Percentiles rank a stretch among this genome's conserved stretches.
Conservation (phyloP, 2,329 filamentous ascomycete genomes). For the Harringtonia lauricola region DNA sequence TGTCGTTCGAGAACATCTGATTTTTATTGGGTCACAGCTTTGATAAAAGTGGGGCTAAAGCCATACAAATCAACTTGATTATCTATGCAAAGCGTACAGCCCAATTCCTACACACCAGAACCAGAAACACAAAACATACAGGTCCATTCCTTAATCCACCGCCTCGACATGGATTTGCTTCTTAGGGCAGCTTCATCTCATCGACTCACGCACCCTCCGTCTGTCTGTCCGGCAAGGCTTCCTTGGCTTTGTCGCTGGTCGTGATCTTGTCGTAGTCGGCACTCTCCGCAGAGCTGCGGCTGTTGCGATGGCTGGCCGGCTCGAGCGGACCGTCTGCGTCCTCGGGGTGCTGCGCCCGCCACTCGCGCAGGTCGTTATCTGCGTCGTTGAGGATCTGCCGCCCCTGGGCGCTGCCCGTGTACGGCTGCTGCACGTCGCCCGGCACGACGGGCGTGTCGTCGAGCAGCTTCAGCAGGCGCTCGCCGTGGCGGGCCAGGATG, state of each 20-base stretch:
- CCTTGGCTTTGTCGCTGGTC: not conserved
- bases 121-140: not conserved
- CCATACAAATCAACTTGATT: no score
- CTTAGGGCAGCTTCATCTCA: no score
- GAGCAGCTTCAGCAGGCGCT: conserved; percentile 70
- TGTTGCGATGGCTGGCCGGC: not conserved
- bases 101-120: no score
- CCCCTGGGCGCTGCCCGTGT: conserved; percentile 54
- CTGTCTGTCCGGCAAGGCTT: not conserved
- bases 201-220: no score
- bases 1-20: no score
- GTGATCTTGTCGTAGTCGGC: no score
- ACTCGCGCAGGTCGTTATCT: conserved; percentile 75
- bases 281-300: not conserved
- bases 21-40: no score
- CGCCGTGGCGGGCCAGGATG: conserved; percentile 83
- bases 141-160: no score
- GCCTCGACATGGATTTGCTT: no score
- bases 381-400: conserved; percentile 85
- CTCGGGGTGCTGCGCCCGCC: conserved; percentile 38
- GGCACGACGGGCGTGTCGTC: conserved; percentile 87
- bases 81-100: no score
- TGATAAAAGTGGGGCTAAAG: conserved; percentile 1
- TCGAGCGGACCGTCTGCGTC: conserved; percentile 13
- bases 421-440: conserved; percentile 64